Evolutionary conservation across 176 grass and related monocot species (phyloP).

Genomic region (Phoenix dactylifera): DNA sequence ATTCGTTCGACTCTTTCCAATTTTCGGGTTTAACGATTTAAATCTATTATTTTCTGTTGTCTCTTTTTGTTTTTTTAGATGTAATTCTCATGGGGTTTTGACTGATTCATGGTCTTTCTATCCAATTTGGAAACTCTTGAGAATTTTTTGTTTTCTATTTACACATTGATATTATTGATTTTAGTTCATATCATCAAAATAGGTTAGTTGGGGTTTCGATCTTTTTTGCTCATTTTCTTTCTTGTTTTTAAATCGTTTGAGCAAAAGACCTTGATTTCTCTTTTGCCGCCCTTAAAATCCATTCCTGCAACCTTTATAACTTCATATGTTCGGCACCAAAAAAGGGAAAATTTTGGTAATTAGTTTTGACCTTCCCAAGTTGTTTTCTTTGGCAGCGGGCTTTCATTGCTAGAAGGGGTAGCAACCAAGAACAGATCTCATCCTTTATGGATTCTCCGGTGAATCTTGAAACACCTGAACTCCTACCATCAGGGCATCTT

Average conservation of each 20-base stretch:
- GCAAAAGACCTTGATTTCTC: too few species aligned
- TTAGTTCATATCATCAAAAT: too few species aligned
- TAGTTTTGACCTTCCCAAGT: constrained; percentile 2
- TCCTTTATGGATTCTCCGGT: constrained; percentile 44
- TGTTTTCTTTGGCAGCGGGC: constrained; percentile 17
- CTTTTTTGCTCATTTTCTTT: too few species aligned
- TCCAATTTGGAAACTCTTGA: too few species aligned
- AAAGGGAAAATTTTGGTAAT: not conserved
- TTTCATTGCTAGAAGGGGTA: constrained; percentile 33
- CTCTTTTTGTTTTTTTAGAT: not conserved
- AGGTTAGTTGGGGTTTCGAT: too few species aligned
- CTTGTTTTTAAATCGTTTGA: too few species aligned
- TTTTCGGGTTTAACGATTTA: not conserved
- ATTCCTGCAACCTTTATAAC: not conserved
- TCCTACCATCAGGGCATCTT: constrained; percentile 21
- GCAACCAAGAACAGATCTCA: constrained; percentile 20
- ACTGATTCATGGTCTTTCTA: too few species aligned
- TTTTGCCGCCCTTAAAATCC: too few species aligned
- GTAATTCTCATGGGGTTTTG: too few species aligned
- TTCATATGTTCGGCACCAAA: not conserved
- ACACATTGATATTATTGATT: too few species aligned
- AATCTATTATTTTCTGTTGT: not conserved
- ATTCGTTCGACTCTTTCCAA: not conserved
- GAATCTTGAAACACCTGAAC: constrained; percentile 28
- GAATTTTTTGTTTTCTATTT: too few species aligned